Base-by-base conservation (phyloP, 2,329 filamentous ascomycete species). In the Cladosporium oxysporum region DNA sequence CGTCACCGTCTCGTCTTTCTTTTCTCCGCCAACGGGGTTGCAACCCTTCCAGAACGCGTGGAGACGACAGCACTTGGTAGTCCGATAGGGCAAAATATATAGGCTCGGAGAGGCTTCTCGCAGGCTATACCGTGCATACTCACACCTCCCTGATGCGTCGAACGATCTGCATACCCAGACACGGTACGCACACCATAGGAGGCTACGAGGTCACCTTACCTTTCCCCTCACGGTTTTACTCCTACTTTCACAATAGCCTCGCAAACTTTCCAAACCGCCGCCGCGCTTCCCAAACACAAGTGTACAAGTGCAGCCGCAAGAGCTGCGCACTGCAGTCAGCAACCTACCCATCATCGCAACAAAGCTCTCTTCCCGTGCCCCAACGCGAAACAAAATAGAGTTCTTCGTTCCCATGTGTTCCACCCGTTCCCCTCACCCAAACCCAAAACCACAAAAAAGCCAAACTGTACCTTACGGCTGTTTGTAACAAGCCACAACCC, bases 11-110 rank as follows among this genome's bases (percentile, higher is more conserved):
- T 26, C 23, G 23, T 26, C 23, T 31, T 23, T 33, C 14, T 26
- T 23, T 55, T 55, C 52, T 55, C 52, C 52, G 33, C 52, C 52
- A 55, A 55, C 33, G 41, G 41, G n/a, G 41, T 47, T 5, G 26
- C 11, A 3, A 29, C 33, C 28, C 28, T 21, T 31, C 28, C 28
- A 55, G 26, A 29, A 53, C 50, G 52, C 41, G 41, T 47, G 41
- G 41, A 16, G 41, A 47, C 8, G 33, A 12, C 12, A 14, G 14
- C 14, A 16, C 12, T 35, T 14, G 35, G 16, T 41, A 41, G 35
- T 35, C 11, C 35, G 35, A 16, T 18, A 41, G 35, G 35, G 2
- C 18, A 41, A 7, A 35, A 35, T 35, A 41, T 5, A 23, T 21
- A 47, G 10, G 41, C 41, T 47, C 41, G 37, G 5, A 47, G 10